Base-by-base conservation (phyloP, 1,139 yeast genomes). In the Blastobotrys arbuscula region DNA sequence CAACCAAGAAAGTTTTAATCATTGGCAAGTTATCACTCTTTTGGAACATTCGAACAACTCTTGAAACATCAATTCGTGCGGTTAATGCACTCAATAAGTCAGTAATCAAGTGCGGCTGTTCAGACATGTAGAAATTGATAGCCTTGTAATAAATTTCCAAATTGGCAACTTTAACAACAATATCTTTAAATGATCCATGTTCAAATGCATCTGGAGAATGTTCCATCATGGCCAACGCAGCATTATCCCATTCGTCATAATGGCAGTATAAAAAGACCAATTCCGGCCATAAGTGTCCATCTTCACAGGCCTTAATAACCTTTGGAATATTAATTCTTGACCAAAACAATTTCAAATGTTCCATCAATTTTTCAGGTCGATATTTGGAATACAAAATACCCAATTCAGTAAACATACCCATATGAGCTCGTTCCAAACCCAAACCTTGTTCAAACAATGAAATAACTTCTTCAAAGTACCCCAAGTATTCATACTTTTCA, bases 201-300 rank as follows among this genome's bases (percentile, higher is more conserved):
- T 94, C 98, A 65, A 92, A 90, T 16, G 96, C 92, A 60, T 85
- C 86, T 54, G 94, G 89, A 3, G 96, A 84, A 66, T 81, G 89
- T 68, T 92, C 96, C 75, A 92, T 92, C 92, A 92, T 88, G n/a
- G 97, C 83, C 68, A 92, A 77, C 39, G 97, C 92, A 54, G 98
- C 98, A 67, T 92, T 92, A 70, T 94, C 99, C 96, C 97, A 94
- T 73, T 94, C 98, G 67, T 92, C 98, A 67, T 92, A 92, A 69
- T 92, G 99, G 65, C 97, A 90, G 73, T 92, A 90, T 66, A 92
- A 76, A 81, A 94, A 92, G 51, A 92, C 89, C 62, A 92, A 76
- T 73, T 94, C 98, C 24, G 95, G 95, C 89, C 97, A 94, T 63
- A 92, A 75, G 64, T 94, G 98, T 28, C 96, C 95, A 52, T 75